Conservation (phyloP, 2,329 filamentous ascomycete genomes). For the Sarocladium oryzae region DNA sequence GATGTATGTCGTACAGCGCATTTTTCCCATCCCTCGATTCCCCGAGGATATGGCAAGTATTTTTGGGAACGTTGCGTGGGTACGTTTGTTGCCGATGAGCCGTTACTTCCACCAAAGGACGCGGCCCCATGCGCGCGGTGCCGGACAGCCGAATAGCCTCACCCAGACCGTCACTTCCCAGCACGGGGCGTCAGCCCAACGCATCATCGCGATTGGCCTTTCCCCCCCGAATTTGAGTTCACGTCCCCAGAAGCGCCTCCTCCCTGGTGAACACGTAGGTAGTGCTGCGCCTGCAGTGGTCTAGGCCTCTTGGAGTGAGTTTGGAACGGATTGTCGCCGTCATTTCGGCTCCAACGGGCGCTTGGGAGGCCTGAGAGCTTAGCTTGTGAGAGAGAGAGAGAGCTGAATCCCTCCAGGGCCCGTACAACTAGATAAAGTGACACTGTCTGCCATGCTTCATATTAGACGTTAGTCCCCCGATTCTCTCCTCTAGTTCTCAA, state of each 20-base stretch:
- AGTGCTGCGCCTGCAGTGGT: neutral
- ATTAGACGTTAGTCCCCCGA: slow-evolving; percentile 1
- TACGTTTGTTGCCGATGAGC: neutral
- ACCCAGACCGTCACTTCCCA: neutral
- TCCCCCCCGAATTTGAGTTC: neutral
- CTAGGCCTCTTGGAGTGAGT: neutral
- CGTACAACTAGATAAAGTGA: slow-evolving; percentile 5
- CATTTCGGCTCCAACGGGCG: slow-evolving; percentile 2
- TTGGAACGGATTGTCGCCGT: neutral
- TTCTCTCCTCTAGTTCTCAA: neutral
- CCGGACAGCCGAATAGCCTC: slow-evolving; percentile 5
- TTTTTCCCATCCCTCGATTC: too few species aligned
- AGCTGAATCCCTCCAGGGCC: too few species aligned
- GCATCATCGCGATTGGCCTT: neutral
- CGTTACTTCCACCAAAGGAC: neutral
- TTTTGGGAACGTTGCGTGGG: neutral
- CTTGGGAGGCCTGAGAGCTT: slow-evolving; percentile 2
- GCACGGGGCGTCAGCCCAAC: neutral
- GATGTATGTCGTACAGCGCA: neutral
- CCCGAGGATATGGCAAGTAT: neutral
- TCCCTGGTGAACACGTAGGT: neutral
- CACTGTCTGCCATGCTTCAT: neutral
- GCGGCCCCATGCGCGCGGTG: neutral
- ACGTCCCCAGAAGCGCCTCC: neutral
- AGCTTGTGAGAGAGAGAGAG: too few species aligned